phyloP scores from a whole-genome alignment of 768 basidiomycete species.

The Rhizopogon salebrosus region DNA sequence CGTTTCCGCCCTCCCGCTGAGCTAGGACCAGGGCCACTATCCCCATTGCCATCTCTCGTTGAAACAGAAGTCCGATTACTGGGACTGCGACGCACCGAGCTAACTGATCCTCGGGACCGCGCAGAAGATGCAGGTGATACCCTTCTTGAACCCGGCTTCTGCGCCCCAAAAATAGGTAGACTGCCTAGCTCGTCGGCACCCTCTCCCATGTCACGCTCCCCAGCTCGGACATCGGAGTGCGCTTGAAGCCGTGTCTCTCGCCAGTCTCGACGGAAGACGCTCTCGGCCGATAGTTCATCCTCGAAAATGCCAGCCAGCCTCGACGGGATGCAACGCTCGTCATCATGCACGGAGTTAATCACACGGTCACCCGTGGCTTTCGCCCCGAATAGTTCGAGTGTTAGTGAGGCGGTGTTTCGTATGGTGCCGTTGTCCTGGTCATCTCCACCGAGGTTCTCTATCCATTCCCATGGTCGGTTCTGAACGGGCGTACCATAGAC shows the following conservation, averaged over 20 bases:
- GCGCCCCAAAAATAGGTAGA: conserved; percentile 20
- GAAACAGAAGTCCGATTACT: conserved; percentile 39
- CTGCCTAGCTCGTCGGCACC: conserved; percentile 25
- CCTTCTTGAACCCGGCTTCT: conserved; percentile 28
- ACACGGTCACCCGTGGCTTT: conserved; percentile 58
- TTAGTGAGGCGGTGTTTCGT: conserved; percentile 65
- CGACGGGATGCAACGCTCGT: neutral
- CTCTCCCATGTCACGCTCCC: conserved; percentile 15
- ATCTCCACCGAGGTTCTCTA: conserved; percentile 60
- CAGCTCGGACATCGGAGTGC: conserved; percentile 11
- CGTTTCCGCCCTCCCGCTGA: conserved; percentile 36
- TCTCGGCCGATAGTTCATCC: conserved; percentile 59
- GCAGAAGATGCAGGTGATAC: conserved; percentile 47
- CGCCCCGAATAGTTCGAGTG: conserved; percentile 67
- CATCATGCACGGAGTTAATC: conserved; percentile 16
- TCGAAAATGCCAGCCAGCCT: conserved; percentile 50
- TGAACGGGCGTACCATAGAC: conserved; percentile 49
- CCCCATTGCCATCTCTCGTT: conserved; percentile 37
- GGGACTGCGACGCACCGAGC: conserved; percentile 44
- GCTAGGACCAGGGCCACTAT: neutral
- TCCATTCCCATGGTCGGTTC: conserved; percentile 86
- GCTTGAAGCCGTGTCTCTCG: conserved; percentile 54
- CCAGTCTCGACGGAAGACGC: conserved; percentile 71
- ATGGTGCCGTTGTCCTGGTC: conserved; percentile 42
- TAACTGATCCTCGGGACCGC: conserved; percentile 32